Conservation (phyloP, 441 rosid genomes). For the Monsonia emarginata region DNA sequence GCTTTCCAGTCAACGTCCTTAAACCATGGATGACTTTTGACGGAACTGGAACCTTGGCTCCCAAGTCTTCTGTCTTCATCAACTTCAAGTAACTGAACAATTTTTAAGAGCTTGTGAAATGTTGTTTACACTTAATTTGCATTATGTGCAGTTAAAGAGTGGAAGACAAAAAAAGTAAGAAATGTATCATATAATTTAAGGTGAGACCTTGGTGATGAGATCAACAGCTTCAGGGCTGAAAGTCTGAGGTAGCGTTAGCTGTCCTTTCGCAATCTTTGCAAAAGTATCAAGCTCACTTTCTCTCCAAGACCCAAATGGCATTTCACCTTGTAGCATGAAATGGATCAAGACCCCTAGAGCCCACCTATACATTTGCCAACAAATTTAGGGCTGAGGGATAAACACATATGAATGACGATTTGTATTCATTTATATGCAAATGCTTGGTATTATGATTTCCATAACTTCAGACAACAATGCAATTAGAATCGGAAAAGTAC, state of each 20-base stretch:
- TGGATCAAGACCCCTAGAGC: slow-evolving; percentile 76
- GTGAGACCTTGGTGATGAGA: slow-evolving; percentile 61
- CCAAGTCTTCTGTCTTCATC: slow-evolving; percentile 65
- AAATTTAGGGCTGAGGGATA: background rate
- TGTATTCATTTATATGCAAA: background rate
- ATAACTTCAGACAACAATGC: background rate
- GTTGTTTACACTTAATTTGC: background rate
- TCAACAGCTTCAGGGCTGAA: slow-evolving; percentile 59
- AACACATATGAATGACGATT: background rate
- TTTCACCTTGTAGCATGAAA: slow-evolving; percentile 69
- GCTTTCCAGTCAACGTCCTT: slow-evolving; percentile 50
- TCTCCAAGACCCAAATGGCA: slow-evolving; percentile 92
- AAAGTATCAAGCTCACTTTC: slow-evolving; percentile 63
- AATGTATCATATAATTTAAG: background rate
- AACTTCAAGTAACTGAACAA: slow-evolving; percentile 61
- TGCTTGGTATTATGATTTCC: background rate
- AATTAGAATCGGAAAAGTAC: background rate
- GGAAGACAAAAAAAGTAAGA: background rate
- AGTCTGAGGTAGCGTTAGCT: slow-evolving; percentile 42
- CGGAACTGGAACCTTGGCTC: slow-evolving; percentile 42
- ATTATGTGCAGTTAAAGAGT: too few relatives aligned
- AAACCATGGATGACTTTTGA: slow-evolving; percentile 75
- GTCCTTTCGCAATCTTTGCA: slow-evolving; percentile 75
- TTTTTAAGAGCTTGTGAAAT: background rate
- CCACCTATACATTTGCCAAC: slow-evolving; percentile 52